Evolutionary conservation across 2,329 filamentous ascomycete species (phyloP).

Genomic region (Ceratocystis harringtonii): DNA sequence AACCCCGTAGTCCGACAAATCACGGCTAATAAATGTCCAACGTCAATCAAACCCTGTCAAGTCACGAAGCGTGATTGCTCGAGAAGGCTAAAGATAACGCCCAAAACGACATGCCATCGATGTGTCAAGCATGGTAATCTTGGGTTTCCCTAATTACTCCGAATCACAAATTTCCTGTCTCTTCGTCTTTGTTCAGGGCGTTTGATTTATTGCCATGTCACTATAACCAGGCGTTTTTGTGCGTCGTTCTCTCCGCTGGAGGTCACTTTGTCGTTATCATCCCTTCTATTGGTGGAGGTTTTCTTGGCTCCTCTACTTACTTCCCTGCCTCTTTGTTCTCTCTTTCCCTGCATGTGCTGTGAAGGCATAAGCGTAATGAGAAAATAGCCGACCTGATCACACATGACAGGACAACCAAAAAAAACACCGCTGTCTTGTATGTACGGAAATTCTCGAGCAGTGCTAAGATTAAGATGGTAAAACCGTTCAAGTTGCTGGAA

Average conservation of each 20-base stretch:
- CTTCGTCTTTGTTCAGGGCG: neutral
- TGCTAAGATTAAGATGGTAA: neutral
- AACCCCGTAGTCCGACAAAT: neutral
- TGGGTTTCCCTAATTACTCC: neutral
- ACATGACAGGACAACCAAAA: neutral
- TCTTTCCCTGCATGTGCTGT: neutral
- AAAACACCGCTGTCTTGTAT: neutral
- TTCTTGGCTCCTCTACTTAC: neutral
- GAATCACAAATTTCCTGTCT: neutral
- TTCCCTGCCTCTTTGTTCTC: no score
- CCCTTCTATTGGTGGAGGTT: neutral
- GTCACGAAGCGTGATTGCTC: neutral
- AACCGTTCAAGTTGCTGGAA: neutral
- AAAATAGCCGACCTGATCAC: neutral
- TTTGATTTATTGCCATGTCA: neutral
- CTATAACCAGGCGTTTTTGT: neutral
- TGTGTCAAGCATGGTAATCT: neutral
- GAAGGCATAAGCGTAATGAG: constrained; percentile 1
- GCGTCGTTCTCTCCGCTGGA: neutral
- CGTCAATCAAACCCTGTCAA: neutral
- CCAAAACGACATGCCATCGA: neutral
- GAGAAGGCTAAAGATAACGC: neutral
- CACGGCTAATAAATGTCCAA: neutral
- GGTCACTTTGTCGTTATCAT: neutral
- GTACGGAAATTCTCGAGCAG: neutral